A percentile compares a stretch with the other conserved stretches of the same genome.
These are phyloP conservation scores for Coffea eugenioides DNA, from an alignment of 257 asterid genomes.

Conservation along the genomic window DNA sequence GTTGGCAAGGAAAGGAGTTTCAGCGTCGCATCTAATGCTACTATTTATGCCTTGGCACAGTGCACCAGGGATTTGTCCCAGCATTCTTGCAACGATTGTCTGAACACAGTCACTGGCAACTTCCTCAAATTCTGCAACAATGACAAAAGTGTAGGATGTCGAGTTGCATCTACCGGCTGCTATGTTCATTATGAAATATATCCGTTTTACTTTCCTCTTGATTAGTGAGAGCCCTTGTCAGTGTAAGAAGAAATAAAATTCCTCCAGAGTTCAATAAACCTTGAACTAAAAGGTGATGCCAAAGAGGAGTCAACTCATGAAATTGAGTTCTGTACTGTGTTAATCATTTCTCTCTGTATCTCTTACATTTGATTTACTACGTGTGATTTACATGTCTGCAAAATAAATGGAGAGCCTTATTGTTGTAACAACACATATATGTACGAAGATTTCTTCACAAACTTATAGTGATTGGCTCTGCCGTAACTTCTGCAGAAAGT, in stretches of 20 bases:
- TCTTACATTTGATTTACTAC: not conserved
- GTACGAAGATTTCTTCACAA: no score
- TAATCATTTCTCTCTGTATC: not conserved
- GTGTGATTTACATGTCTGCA: not conserved
- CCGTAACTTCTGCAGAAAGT: constrained; percentile 79
- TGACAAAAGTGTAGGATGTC: constrained; percentile 50
- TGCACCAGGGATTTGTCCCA: no score
- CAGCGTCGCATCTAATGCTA: no score
- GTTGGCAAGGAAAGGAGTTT: no score
- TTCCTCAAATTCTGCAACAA: constrained; percentile 36
- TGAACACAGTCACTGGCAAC: constrained; percentile 56
- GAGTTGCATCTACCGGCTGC: constrained; percentile 57
- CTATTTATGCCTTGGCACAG: no score
- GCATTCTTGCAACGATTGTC: constrained; percentile 26
- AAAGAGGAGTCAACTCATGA: not conserved
- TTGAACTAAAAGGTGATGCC: not conserved
- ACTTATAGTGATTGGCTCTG: constrained; percentile 17
- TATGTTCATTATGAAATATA: constrained; percentile 65
- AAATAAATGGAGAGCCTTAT: not conserved
- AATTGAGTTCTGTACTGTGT: constrained; percentile 2
- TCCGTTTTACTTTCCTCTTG: constrained; percentile 66
- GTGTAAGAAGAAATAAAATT: not conserved
- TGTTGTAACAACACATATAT: not conserved
- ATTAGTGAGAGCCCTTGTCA: not conserved
- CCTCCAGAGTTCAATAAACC: not conserved